A percentile compares a stretch with the other conserved stretches of the same genome.
Evolutionary conservation across 208 protist genomes (phyloP).

Genomic region (Acanthamoeba royreba): DNA sequence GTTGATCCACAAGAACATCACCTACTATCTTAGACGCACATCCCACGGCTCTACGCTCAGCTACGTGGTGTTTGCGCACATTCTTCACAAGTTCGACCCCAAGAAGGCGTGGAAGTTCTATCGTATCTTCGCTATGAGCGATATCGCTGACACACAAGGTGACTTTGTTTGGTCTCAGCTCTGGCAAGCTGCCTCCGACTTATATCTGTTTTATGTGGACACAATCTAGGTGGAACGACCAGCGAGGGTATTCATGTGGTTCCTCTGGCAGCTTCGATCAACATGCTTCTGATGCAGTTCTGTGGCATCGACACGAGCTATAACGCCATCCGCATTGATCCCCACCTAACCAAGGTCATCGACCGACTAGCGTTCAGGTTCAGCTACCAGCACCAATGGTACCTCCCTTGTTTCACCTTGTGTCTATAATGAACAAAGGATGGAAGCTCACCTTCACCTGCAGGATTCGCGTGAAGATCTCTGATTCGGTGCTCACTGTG

Average conservation of each 20-base stretch:
- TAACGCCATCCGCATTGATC: constrained; percentile 17
- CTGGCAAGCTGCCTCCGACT: neutral
- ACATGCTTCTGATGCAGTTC: constrained; percentile 52
- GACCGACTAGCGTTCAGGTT: neutral
- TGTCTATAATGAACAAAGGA: neutral
- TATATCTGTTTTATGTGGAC: neutral
- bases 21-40: constrained; percentile 42
- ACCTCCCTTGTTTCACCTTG: neutral
- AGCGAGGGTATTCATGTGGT: constrained; percentile 56
- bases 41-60: constrained; percentile 47
- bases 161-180: neutral
- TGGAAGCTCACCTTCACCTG: too few species aligned
- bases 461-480: neutral
- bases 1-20: constrained; percentile 52
- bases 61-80: constrained; percentile 59
- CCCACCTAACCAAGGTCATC: neutral
- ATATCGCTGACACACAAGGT: constrained; percentile 53
- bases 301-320: constrained; percentile 47
- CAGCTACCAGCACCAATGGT: constrained; percentile 18
- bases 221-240: constrained; percentile 30
- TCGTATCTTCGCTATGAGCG: constrained; percentile 31
- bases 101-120: constrained; percentile 56
- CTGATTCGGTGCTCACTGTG: neutral
- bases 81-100: constrained; percentile 42
- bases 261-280: constrained; percentile 56